Conservation (phyloP, 2,329 filamentous ascomycete species). For the Geosmithia putterillii region DNA sequence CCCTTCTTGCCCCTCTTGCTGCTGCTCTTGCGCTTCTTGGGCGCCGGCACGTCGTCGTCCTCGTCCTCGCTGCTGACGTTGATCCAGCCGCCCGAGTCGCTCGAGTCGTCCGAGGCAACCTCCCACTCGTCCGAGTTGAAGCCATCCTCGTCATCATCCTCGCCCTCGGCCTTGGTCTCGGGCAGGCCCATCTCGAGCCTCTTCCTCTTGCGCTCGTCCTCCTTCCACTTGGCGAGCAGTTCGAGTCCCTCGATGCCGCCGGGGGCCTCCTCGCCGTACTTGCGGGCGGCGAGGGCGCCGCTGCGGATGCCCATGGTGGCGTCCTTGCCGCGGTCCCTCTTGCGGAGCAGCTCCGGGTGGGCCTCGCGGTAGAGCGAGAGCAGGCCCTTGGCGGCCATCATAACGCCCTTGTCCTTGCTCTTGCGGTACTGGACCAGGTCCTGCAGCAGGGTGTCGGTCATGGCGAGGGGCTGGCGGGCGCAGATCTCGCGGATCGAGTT, state of each 20-base stretch:
- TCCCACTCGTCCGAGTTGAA: constrained; percentile 48
- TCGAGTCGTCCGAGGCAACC: constrained; percentile 45
- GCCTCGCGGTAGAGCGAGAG: constrained; percentile 86
- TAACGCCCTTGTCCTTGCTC: constrained; percentile 97
- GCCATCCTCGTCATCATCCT: constrained; percentile 44
- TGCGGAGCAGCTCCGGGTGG: constrained; percentile 76
- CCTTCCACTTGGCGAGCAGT: constrained; percentile 84
- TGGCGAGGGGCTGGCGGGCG: constrained; percentile 83
- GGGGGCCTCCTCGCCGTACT: constrained; percentile 69
- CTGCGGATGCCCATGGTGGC: constrained; percentile 71
- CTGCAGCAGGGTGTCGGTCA: constrained; percentile 90
- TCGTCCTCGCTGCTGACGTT: constrained; percentile 77
- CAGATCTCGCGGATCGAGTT: constrained; percentile 95
- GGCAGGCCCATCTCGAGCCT: constrained; percentile 55
- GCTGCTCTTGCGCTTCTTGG: constrained; percentile 26
- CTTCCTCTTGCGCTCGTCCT: constrained; percentile 70
- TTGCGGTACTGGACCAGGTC: constrained; percentile 93
- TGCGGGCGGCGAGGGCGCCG: constrained; percentile 62
- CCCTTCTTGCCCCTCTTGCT: constrained; percentile 26
- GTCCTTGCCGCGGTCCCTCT: constrained; percentile 82
- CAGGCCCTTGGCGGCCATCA: constrained; percentile 94
- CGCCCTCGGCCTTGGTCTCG: constrained; percentile 35
- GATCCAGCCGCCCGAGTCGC: constrained; percentile 83
- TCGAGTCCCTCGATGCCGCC: constrained; percentile 89
- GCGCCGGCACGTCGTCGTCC: constrained; percentile 60